These are phyloP conservation scores for Tetrapisispora phaffii DNA, from an alignment of 805 yeast species.

Conservation along the genomic window DNA sequence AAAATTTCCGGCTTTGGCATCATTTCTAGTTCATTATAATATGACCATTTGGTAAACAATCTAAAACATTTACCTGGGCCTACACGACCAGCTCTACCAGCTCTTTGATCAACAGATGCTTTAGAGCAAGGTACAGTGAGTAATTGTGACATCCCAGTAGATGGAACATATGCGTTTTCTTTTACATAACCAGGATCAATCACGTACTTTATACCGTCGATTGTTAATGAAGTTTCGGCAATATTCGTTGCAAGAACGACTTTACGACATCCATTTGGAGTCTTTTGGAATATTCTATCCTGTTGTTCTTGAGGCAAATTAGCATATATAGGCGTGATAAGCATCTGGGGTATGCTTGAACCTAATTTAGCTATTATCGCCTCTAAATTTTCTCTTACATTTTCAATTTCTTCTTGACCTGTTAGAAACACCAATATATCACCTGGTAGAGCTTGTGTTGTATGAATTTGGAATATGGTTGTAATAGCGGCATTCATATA, in stretches of 20 bases:
- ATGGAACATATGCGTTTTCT: slow-evolving; percentile 79
- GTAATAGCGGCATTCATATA: slow-evolving; percentile 83
- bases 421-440: slow-evolving; percentile 87
- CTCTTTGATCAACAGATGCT: slow-evolving; percentile 93
- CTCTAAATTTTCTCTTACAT: slow-evolving; percentile 56
- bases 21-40: slow-evolving; percentile 60
- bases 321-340: slow-evolving; percentile 83
- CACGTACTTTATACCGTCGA: slow-evolving; percentile 90
- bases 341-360: slow-evolving; percentile 45
- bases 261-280: slow-evolving; percentile 70
- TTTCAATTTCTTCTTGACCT: slow-evolving; percentile 94
- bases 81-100: slow-evolving; percentile 97
- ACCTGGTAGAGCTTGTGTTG: slow-evolving; percentile 48
- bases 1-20: slow-evolving; percentile 90
- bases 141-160: slow-evolving; percentile 80
- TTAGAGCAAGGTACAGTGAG: slow-evolving; percentile 81
- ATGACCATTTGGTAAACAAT: slow-evolving; percentile 65
- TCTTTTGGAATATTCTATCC: slow-evolving; percentile 70
- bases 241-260: slow-evolving; percentile 92
- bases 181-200: slow-evolving; percentile 93
- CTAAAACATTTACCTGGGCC: slow-evolving; percentile 95
- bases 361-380: slow-evolving; percentile 63
- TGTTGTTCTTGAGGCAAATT: slow-evolving; percentile 83
- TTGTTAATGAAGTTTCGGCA: slow-evolving; percentile 94
- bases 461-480: slow-evolving; percentile 80